Base-by-base conservation (phyloP, 2,329 filamentous ascomycete species). In the Orbilia oligospora region DNA sequence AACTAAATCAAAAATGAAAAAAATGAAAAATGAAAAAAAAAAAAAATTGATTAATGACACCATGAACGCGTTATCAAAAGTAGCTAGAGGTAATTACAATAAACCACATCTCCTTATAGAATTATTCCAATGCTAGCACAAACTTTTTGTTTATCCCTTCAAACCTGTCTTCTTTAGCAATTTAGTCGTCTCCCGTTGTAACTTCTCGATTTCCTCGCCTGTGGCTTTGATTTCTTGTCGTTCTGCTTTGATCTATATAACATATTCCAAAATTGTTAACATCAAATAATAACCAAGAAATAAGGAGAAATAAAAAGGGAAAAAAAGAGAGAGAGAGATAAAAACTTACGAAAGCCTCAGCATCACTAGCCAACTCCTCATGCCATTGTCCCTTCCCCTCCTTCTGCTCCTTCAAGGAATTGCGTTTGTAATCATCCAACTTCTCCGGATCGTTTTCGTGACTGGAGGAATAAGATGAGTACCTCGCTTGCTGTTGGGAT, bases 381-480 rank as follows among this genome's bases (percentile, higher is more conserved):
- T 92, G 91, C 93, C 93, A 96, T 83, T 93, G 88, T 67, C 87
- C 91, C 83, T 89, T 77, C n/a, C 73, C 88, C 78, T 92, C 92
- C 46, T 88, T 85, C 84, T 85, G 84, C 76, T 84, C 84, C 78
- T 85, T 84, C 76, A 88, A 71, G 70, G 86, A 85, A n/a, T 91
- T 89, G 77, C 93, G 88, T 86, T 94, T 94, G 27, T 55, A 36
- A n/a, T 44, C 67, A 80, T 87, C 76, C 51, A 91, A 85, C 24
- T 87, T 86, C 82, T 91, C 89, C 70, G 88, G 84, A 85, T 91
- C 90, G 83, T 85, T 88, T 78, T 90, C 88, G 81, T 82, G 73
- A 27, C 80, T 64, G 27, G 73, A 71, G 49, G 67, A 71, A 53
- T 71, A 58, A 22, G 49, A 63, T 6, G 66, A 67, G 44, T 71